phyloP scores from a whole-genome alignment of 805 yeast species.

The Metschnikowia dekortorum region DNA sequence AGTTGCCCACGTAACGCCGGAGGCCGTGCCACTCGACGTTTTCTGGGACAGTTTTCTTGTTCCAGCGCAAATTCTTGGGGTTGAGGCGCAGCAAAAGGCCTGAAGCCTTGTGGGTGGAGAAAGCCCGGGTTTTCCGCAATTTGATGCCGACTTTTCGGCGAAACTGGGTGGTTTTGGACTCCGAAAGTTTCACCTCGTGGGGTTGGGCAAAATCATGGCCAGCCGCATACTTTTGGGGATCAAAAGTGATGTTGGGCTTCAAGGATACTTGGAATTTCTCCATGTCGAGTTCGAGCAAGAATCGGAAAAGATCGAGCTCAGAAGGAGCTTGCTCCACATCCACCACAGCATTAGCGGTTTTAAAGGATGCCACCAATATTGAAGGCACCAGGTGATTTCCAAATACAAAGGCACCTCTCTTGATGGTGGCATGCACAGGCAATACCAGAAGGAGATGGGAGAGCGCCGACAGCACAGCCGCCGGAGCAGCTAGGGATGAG shows the following conservation, averaged over 20 bases:
- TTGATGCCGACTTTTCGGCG: not conserved
- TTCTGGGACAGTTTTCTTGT: not conserved
- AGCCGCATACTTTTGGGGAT: slow-evolving; percentile 17
- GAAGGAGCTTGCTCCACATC: slow-evolving; percentile 51
- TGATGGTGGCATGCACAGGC: slow-evolving; percentile 60
- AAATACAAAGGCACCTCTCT: slow-evolving; percentile 66
- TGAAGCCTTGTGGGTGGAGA: not conserved
- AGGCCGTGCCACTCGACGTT: slow-evolving; percentile 68
- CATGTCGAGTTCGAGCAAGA: slow-evolving; percentile 41
- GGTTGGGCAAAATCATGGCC: not conserved
- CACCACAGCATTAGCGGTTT: slow-evolving; percentile 48
- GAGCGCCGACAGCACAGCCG: slow-evolving; percentile 2
- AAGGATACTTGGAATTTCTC: slow-evolving; percentile 55
- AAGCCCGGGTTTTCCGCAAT: not conserved
- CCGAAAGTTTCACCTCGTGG: not conserved
- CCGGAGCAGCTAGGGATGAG: not conserved
- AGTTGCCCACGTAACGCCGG: slow-evolving; percentile 54
- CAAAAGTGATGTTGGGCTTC: slow-evolving; percentile 67
- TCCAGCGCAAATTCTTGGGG: not conserved
- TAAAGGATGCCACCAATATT: slow-evolving; percentile 58
- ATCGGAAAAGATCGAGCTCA: slow-evolving; percentile 52
- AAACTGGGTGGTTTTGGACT: not conserved
- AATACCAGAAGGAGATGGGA: slow-evolving; percentile 32
- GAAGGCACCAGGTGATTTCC: slow-evolving; percentile 82
- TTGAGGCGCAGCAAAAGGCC: not conserved